Base-by-base conservation (phyloP, 2,329 filamentous ascomycete species). In the Blumeria hordei region DNA sequence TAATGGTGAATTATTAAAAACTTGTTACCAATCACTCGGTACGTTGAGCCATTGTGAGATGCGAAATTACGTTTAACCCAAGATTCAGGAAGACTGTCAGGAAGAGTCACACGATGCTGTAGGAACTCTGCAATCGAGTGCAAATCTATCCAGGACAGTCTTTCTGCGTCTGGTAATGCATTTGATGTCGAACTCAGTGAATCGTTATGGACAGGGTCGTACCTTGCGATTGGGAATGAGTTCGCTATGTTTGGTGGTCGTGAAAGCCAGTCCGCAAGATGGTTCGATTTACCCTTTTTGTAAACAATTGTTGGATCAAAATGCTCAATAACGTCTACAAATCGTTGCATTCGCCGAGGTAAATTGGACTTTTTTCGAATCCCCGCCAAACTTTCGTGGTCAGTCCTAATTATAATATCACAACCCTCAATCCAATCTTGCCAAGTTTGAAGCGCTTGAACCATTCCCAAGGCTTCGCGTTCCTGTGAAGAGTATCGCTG, bases 261-360 rank as follows among this genome's bases (percentile, higher is more conserved):
- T 36, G 50, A 52, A 9, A 52, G 12, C 34, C 50, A 36, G 32
- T 52, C 50, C 3, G 50, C 50, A 18, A 52, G 39, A 52, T 37
- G 14, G 28, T 52, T 52, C 4, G 16, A 52, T 52, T 52, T 52
- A n/a, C 12, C 34, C 39, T 8, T 52, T 28, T 39, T 52, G 3
- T 52, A 52, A 11, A 52, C 34, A 50, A 55, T 52, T n/a, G 32
- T 49, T 39, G 54, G 41, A 50, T 52, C n/a, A 21, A 52, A 18
- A 37, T 55, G 12, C 41, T 47, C 54, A 35, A 49, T 18, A 18
- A 55, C 33, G 10, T 55, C 54, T 8, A 49, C 6, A 14, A 47
- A 55, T 32, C 45, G 18, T 21, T 47, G 37, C 18, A 53, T 49
- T 8, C 36, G 18, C 21, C 50, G 12, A 18, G 50, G 34, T 21